A percentile compares a stretch with the other conserved stretches of the same genome.
These are phyloP conservation scores for Pichia sp. DNA, from an alignment of 1,139 yeast genomes.

Conservation along the genomic window DNA sequence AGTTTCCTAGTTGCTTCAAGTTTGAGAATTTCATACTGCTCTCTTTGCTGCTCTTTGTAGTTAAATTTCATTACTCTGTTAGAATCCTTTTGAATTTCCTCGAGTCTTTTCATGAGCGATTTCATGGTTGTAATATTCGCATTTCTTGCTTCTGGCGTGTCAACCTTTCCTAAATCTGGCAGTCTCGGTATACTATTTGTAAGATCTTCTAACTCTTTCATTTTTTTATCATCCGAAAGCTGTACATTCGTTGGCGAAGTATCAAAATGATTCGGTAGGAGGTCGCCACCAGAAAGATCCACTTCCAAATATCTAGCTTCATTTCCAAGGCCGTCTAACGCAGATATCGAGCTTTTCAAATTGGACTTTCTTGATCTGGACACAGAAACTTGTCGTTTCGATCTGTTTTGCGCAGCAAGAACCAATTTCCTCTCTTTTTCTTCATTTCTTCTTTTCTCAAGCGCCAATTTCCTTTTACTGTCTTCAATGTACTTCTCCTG, in stretches of 20 bases:
- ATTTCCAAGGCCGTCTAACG: constrained; percentile 41
- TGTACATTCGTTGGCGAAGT: too few relatives aligned
- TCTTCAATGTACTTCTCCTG: constrained; percentile 63
- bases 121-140: constrained; percentile 36
- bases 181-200: constrained; percentile 12
- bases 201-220: constrained; percentile 47
- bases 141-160: constrained; percentile 13
- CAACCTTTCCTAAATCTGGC: constrained; percentile 3
- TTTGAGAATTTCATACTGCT: neutral
- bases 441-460: constrained; percentile 82
- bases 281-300: neutral
- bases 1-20: constrained; percentile 60
- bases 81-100: constrained; percentile 60
- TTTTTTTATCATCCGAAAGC: too few relatives aligned
- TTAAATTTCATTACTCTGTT: constrained; percentile 64
- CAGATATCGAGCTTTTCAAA: constrained; percentile 25
- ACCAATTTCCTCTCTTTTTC: constrained; percentile 81
- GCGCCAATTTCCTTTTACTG: constrained; percentile 55
- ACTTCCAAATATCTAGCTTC: constrained; percentile 70
- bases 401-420: constrained; percentile 32
- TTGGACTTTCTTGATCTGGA: neutral
- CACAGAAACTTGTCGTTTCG: neutral
- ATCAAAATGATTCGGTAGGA: too few relatives aligned
- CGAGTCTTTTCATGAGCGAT: constrained; percentile 47
- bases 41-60: constrained; percentile 45